Evolutionary conservation across 805 yeast genomes (phyloP).

Genomic region (Ogataea zsoltii): DNA sequence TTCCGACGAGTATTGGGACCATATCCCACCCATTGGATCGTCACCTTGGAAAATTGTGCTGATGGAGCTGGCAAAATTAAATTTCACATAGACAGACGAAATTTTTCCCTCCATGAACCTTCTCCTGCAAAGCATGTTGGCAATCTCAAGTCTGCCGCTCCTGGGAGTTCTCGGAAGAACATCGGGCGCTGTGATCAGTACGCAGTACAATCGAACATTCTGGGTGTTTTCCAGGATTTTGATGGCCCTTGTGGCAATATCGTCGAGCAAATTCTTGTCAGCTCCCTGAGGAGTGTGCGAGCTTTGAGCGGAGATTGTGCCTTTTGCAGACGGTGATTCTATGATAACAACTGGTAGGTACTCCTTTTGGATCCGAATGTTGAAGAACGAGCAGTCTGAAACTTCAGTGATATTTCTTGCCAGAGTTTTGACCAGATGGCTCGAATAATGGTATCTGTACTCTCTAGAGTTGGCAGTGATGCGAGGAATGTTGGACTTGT

Average conservation of each 20-base stretch:
- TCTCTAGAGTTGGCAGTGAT: slow-evolving; percentile 23
- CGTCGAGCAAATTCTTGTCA: slow-evolving; percentile 46
- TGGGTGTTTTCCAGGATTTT: slow-evolving; percentile 56
- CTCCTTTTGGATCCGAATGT: slow-evolving; percentile 74
- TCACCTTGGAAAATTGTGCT: slow-evolving; percentile 71
- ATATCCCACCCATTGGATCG: slow-evolving; percentile 77
- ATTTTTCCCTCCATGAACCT: slow-evolving; percentile 78
- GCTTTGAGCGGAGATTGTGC: neutral
- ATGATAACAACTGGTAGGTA: slow-evolving; percentile 82
- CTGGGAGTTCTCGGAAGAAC: slow-evolving; percentile 80
- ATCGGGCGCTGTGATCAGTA: slow-evolving; percentile 76
- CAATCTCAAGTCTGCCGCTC: slow-evolving; percentile 88
- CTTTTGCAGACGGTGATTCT: slow-evolving; percentile 45
- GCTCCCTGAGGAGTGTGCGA: slow-evolving; percentile 13
- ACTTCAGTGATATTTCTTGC: slow-evolving; percentile 80
- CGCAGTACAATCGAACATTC: slow-evolving; percentile 76
- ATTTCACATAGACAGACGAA: slow-evolving; percentile 78
- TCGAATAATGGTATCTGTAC: slow-evolving; percentile 74
- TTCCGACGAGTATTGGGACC: slow-evolving; percentile 77
- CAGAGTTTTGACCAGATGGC: slow-evolving; percentile 82
- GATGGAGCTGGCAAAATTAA: slow-evolving; percentile 64
- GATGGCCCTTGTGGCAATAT: slow-evolving; percentile 48
- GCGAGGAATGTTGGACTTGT: slow-evolving; percentile 1
- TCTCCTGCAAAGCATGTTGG: slow-evolving; percentile 81
- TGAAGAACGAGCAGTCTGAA: slow-evolving; percentile 90